phyloP scores from a whole-genome alignment of 2,329 filamentous ascomycete species.

The Ophiostoma himal-ulmi region DNA sequence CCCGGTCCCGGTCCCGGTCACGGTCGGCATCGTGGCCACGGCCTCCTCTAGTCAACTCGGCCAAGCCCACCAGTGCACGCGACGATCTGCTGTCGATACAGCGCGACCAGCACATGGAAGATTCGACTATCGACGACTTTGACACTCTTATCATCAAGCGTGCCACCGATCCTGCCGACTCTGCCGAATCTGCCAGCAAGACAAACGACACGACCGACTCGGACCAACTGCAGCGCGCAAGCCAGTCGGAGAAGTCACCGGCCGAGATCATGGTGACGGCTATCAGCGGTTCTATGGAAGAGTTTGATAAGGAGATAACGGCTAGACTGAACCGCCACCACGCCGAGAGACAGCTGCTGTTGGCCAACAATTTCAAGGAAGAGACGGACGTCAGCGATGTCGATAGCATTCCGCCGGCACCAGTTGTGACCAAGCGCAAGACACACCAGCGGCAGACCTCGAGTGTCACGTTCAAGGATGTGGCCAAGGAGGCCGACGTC shows the following conservation, averaged over 20 bases:
- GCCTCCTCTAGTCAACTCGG: conserved; percentile 49
- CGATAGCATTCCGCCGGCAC: neutral
- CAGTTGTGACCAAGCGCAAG: conserved; percentile 11
- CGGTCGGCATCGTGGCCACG: conserved; percentile 42
- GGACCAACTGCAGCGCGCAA: conserved; percentile 41
- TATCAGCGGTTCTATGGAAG: neutral
- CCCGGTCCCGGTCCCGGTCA: conserved; percentile 35
- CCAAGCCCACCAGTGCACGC: conserved; percentile 48
- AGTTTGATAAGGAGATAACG: conserved; percentile 13
- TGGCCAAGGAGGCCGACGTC: neutral
- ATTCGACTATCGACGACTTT: conserved; percentile 55
- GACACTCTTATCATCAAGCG: conserved; percentile 41
- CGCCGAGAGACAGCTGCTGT: neutral
- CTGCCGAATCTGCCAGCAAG: neutral
- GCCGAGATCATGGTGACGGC: conserved; percentile 10
- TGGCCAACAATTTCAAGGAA: neutral
- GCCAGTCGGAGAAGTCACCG: conserved; percentile 38
- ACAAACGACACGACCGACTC: conserved; percentile 31
- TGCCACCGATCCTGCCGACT: neutral
- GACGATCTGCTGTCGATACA: conserved; percentile 52
- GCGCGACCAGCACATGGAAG: conserved; percentile 49
- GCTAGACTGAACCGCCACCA: conserved; percentile 4
- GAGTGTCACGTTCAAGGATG: neutral
- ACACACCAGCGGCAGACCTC: conserved; percentile 12
- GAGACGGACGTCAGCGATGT: neutral